Base-by-base conservation (phyloP, 106 monocot species). In the Cymbidium sinense region DNA sequence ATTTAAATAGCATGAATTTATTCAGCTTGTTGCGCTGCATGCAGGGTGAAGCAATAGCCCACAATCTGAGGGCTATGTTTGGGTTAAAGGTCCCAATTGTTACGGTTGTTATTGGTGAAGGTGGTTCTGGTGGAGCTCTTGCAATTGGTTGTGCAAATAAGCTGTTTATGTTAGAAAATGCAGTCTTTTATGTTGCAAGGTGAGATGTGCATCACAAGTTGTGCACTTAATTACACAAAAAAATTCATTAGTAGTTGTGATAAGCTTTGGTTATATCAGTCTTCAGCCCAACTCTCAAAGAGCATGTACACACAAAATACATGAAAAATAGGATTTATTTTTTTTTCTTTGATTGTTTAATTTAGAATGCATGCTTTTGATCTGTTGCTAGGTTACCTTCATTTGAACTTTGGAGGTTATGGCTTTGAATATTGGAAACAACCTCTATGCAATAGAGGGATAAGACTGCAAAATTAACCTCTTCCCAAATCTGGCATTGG, bases 41-140 rank as follows among this genome's bases (percentile, higher is more conserved):
- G 36, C 83, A 96, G 93, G 96, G 96, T 19, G 93, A 96, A 82
- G 96, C 93, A 77, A 96, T 93, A 83, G 93, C 91, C 34, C 62
- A 87, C 74, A 96, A 96, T 73, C 78, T 96, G 77, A 89, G 93
- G 77, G 70, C 81, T 79, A 96, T 96, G 96, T 96, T 96, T 82
- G 86, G 93, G 36, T 29, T 93, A 64, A 96, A 89, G 74, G 91
- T 93, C 62, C 96, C 96, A 83, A 85, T 91, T 76, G 84, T 96
- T 11, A 81, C 89, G 72, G 86, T 93, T 87, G 93, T 93, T 25
- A 93, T 96, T 78, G 93, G 93, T 77, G 96, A 96, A 89, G 96
- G 96, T 86, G 96, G 96, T 75, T 96, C 96, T 77, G 96, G 96
- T 86, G 93, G 96, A 55, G 96, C 96, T 51, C 93, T 96, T 83